Evolutionary conservation across 2,329 filamentous ascomycete genomes (phyloP).

Genomic region (Talaromyces sp.): DNA sequence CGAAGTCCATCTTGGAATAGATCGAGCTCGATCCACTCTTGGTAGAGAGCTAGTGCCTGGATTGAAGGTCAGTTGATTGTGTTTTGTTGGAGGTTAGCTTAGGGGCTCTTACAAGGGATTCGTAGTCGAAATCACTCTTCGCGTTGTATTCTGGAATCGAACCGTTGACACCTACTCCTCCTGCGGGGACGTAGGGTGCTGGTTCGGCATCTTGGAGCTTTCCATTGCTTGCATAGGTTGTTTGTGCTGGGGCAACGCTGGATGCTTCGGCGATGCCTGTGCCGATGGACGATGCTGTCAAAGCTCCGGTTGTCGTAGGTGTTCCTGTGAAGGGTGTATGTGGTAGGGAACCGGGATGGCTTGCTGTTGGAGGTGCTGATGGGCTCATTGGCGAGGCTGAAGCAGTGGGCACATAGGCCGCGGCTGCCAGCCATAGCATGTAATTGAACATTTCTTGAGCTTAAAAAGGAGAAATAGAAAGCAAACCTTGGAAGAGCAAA

Average conservation of each 20-base stretch:
- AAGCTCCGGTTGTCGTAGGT: constrained; percentile 70
- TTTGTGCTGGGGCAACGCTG: constrained; percentile 63
- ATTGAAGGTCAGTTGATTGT: too few species aligned
- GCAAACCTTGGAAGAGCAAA: neutral
- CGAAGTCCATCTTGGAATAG: constrained; percentile 77
- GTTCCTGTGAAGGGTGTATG: constrained; percentile 71
- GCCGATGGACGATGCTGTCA: constrained; percentile 55
- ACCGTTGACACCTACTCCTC: constrained; percentile 76
- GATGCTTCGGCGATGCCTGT: constrained; percentile 58
- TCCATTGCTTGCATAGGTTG: constrained; percentile 72
- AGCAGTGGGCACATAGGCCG: neutral
- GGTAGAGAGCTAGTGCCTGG: constrained; percentile 69
- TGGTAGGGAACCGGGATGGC: constrained; percentile 56
- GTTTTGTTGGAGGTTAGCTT: neutral
- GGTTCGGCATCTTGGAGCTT: constrained; percentile 67
- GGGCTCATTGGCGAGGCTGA: neutral
- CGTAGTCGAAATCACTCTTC: constrained; percentile 80
- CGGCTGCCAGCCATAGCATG: neutral
- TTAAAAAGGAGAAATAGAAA: neutral
- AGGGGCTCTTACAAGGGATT: constrained; percentile 61
- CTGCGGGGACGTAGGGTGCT: constrained; percentile 70
- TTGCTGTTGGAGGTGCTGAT: constrained; percentile 45
- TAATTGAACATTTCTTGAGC: neutral
- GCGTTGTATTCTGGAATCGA: constrained; percentile 73
- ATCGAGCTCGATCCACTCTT: constrained; percentile 84